phyloP scores from a whole-genome alignment of 768 basidiomycete genomes.

The Leccinellum albellum region DNA sequence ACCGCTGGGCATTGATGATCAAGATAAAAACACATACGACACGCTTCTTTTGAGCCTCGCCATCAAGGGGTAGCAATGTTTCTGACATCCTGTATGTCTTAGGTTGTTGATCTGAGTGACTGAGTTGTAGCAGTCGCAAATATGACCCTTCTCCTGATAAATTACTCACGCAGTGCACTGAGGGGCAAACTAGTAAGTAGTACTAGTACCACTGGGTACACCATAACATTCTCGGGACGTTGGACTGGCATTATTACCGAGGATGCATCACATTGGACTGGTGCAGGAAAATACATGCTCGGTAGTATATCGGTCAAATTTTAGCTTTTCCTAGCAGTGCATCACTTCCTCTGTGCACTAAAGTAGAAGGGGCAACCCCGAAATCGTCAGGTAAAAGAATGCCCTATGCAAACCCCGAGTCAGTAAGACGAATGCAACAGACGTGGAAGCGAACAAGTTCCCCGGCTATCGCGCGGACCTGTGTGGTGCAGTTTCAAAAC shows the following conservation, averaged over 20 bases:
- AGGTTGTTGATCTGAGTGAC: background rate
- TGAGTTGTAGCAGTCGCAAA: background rate
- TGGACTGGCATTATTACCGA: background rate
- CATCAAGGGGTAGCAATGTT: slow-evolving; percentile 59
- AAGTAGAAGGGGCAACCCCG: slow-evolving; percentile 82
- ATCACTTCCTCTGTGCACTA: slow-evolving; percentile 69
- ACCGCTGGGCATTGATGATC: background rate
- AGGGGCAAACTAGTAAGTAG: background rate
- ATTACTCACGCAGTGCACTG: slow-evolving; percentile 20
- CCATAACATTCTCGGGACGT: background rate
- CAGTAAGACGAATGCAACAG: slow-evolving; percentile 5
- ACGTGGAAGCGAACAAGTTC: slow-evolving; percentile 56
- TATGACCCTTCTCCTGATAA: background rate
- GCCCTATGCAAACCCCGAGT: slow-evolving; percentile 40
- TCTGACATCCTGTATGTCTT: slow-evolving; percentile 29
- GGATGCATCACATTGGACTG: background rate
- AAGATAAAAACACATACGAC: slow-evolving; percentile 56
- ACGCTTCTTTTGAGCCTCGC: slow-evolving; percentile 77
- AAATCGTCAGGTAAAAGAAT: slow-evolving; percentile 71
- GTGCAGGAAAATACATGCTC: slow-evolving; percentile 5
- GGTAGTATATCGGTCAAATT: slow-evolving; percentile 36
- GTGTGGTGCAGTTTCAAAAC: slow-evolving; percentile 26
- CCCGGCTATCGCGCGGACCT: slow-evolving; percentile 82
- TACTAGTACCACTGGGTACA: background rate
- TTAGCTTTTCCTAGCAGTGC: slow-evolving; percentile 64